Base-by-base conservation (phyloP, 2,329 filamentous ascomycete species). In the Cytospora leucostoma region DNA sequence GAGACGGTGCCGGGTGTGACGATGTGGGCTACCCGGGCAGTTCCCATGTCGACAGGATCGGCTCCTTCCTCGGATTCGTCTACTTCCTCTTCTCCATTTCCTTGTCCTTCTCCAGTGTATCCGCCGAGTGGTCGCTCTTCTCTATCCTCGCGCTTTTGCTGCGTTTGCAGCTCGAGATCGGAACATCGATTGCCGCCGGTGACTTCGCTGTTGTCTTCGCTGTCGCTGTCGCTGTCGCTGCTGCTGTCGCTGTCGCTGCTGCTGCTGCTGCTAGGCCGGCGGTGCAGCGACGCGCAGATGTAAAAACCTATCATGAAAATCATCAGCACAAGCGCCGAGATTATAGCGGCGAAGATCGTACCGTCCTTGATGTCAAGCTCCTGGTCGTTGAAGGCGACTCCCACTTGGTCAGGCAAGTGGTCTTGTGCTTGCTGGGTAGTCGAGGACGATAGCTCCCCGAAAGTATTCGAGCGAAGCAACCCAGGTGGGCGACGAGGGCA, bases 1-100 rank as follows among this genome's bases (percentile, higher is more conserved):
- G 58, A 61, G 12, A 61, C 58, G 27, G 58, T 8, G 32, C 58
- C 58, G 38, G 50, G 32, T 12, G 58, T 35, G 19, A 61, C 51
- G 10, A 61, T 19, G 51, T 35, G 51, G 2, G 51, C 58, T 4
- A 49, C 58, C 12, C 40, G 38, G 44, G 58, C 58, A 33, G 51
- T 61, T 2, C 58, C 58, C 38, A 47, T 52, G 38, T 49, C 38
- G 17, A 49, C 44, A 21, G 44, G 8, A 10, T 37, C 27, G 32
- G 11, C 27, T 32, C 35, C 51, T 49, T n/a, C 35, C 34, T 40
- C 12, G 19, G 33, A 7, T 47, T 50, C 50, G 4, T 33, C 4
- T 49, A 7, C 44, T 21, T 19, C 35, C 38, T 52, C 50, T 47
- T 19, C 50, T 35, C 47, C 11, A 15, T 51, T 8, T 54, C 50